Percentiles rank a stretch among this genome's conserved stretches.
Conservation (phyloP, 2,329 filamentous ascomycete species). For the Gremmenia infestans region DNA sequence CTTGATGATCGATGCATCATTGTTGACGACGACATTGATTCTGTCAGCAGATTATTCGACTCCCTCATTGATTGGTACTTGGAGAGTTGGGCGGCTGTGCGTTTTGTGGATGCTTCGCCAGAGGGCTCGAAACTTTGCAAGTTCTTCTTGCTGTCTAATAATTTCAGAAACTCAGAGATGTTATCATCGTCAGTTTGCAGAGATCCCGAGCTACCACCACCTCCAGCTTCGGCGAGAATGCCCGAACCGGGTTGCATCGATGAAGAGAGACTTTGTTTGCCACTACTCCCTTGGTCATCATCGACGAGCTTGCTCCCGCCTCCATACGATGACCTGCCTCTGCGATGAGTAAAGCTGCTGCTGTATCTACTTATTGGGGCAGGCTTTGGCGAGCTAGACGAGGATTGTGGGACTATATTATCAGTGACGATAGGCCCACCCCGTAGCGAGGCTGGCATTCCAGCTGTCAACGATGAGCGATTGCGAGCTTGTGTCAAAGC, state of each 20-base stretch:
- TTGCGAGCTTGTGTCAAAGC: constrained; percentile 57
- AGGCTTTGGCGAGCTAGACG: constrained; percentile 73
- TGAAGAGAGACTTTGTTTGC: constrained; percentile 71
- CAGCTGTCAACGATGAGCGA: constrained; percentile 66
- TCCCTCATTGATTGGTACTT: constrained; percentile 88
- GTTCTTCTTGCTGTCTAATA: constrained; percentile 85
- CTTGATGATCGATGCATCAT: constrained; percentile 78
- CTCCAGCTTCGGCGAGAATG: constrained; percentile 65
- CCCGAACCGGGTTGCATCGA: constrained; percentile 71
- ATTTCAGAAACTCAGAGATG: constrained; percentile 87
- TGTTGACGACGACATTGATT: constrained; percentile 88
- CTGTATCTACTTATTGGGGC: constrained; percentile 78
- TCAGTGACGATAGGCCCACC: constrained; percentile 60
- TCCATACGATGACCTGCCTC: constrained; percentile 71
- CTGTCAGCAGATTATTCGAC: constrained; percentile 80
- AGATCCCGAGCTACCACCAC: constrained; percentile 61
- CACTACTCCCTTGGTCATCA: constrained; percentile 74
- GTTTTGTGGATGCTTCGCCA: constrained; percentile 65
- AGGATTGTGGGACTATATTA: constrained; percentile 57
- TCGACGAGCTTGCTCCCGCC: constrained; percentile 61
- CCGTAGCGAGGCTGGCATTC: constrained; percentile 69
- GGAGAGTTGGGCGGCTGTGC: constrained; percentile 72
- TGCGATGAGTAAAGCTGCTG: constrained; percentile 88
- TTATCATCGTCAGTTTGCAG: constrained; percentile 79
- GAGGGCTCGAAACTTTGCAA: constrained; percentile 69